Base-by-base conservation (phyloP, 2,329 filamentous ascomycete species). In the Drechslera avenae region DNA sequence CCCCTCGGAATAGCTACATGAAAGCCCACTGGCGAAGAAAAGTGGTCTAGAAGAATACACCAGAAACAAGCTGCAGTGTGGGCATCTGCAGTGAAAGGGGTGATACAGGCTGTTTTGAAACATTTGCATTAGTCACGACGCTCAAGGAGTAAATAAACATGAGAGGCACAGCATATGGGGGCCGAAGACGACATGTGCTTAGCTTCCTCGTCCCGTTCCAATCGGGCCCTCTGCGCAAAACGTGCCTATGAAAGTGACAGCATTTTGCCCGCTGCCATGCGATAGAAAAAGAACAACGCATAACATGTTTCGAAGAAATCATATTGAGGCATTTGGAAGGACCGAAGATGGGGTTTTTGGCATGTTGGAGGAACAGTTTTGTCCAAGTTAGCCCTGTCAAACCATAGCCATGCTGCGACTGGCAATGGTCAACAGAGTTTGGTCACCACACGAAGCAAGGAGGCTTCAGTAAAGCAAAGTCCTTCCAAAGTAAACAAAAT, bases 101-200 rank as follows among this genome's bases (percentile, higher is more conserved):
- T 52, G 42, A 36, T 49, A 34, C 43, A 44, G 32, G 19, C 36
- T 54, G 43, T 46, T 26, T 40, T 18, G 14, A 46, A 31, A 32
- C 12, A 13, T 39, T 35, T 53, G 43, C 44, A 50, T 51, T 43
- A 19, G 43, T 23, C 26, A 33, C 35, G 46, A 49, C 28, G 46
- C 39, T 48, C 35, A 16, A 41, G 54, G 40, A 51, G 48, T 42
- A 62, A 44, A 39, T 34, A 35, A 46, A 45, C 28, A 13, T 28
- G n/a, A 56, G 47, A 52, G 37, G 49, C 47, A 65, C 50, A 49
- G 51, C 52, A 56, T 32, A 42, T 41, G 45, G 53, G 52, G 52
- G 50, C 52, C 35, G 42, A 52, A 50, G 49, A 44, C 19, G 40
- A 41, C 51, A 18, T 39, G 50, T 37, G 47, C 39, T 53, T 42